Evolutionary conservation across 2,329 filamentous ascomycete species (phyloP).

Genomic region (Tolypocladium sp.): DNA sequence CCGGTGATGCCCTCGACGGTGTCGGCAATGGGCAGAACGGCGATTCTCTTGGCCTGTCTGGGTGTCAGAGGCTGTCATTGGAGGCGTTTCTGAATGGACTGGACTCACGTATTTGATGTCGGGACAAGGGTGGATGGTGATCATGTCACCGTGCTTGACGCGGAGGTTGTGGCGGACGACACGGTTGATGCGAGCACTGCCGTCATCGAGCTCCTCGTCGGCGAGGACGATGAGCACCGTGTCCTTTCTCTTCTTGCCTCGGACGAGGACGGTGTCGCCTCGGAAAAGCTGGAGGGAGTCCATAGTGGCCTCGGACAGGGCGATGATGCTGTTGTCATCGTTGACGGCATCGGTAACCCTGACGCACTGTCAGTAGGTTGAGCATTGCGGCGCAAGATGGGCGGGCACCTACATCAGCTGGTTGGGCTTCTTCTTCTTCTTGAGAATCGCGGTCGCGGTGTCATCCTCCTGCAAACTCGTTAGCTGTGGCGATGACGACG

Average conservation of each 20-base stretch:
- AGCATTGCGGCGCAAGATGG: not conserved
- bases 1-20: slow-evolving; percentile 96
- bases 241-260: slow-evolving; percentile 99
- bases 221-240: slow-evolving; percentile 95
- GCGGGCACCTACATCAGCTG: slow-evolving; percentile 71
- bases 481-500: slow-evolving; percentile 10
- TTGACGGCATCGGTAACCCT: slow-evolving; percentile 97
- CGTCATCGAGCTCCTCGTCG: slow-evolving; percentile 96
- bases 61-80: slow-evolving; percentile 5
- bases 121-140: slow-evolving; percentile 94
- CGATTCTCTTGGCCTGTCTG: slow-evolving; percentile 88
- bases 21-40: slow-evolving; percentile 94
- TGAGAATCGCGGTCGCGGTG: slow-evolving; percentile 89
- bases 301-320: slow-evolving; percentile 97
- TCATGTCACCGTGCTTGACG: slow-evolving; percentile 96
- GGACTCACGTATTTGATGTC: slow-evolving; percentile 97
- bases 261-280: slow-evolving; percentile 94
- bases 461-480: slow-evolving; percentile 63
- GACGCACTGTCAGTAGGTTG: slow-evolving; percentile 13
- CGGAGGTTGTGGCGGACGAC: slow-evolving; percentile 97
- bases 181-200: slow-evolving; percentile 94
- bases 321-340: slow-evolving; percentile 99
- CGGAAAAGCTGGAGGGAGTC: slow-evolving; percentile 97
- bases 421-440: slow-evolving; percentile 99
- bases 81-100: not conserved